phyloP scores from a whole-genome alignment of 257 asterid genomes.

The Solanum piurae region DNA sequence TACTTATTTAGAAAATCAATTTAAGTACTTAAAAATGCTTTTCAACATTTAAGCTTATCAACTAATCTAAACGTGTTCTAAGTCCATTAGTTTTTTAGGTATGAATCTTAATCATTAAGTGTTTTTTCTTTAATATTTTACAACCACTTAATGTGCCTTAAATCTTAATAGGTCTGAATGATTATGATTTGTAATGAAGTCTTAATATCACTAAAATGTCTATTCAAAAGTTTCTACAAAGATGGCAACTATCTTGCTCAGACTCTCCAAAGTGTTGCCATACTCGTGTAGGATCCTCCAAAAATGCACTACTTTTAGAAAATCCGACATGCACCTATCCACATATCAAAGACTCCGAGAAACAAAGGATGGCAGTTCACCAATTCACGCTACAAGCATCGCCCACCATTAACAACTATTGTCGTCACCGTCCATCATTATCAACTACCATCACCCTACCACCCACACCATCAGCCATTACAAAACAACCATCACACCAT shows the following conservation, averaged over 20 bases:
- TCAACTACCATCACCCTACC: background rate
- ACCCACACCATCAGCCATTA: background rate
- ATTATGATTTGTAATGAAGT: background rate
- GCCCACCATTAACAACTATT: background rate
- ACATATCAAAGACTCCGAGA: background rate
- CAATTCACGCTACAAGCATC: background rate
- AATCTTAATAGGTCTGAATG: background rate
- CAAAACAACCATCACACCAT: background rate
- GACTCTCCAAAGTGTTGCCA: background rate
- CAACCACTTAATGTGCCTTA: background rate
- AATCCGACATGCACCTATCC: background rate
- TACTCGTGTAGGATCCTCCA: background rate
- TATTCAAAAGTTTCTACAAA: background rate
- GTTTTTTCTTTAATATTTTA: background rate
- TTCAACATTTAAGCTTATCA: background rate
- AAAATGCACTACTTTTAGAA: background rate
- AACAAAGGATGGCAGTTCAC: background rate
- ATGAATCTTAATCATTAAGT: background rate
- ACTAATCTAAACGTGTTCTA: background rate
- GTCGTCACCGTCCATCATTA: background rate
- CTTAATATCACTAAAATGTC: background rate
- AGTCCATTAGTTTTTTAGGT: background rate
- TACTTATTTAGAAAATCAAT: background rate
- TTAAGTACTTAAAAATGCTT: background rate
- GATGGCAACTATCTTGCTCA: background rate